Evolutionary conservation across 768 basidiomycete species (phyloP).

Genomic region (Rhizopogon roseolus): DNA sequence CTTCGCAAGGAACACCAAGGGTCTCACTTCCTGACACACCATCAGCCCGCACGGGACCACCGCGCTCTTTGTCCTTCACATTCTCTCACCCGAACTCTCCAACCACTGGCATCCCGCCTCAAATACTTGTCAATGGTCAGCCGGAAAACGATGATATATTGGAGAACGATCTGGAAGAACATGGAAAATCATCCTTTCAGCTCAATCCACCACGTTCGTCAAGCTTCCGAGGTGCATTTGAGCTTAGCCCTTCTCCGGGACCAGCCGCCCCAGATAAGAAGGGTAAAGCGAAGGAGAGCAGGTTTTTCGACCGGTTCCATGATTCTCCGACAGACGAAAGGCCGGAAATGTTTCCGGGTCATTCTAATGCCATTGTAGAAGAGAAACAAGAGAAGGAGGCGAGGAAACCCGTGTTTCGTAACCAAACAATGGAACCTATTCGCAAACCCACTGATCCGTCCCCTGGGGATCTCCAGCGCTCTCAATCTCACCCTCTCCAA

Average conservation of each 20-base stretch:
- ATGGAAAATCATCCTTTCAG: slow-evolving; percentile 26
- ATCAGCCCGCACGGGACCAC: slow-evolving; percentile 66
- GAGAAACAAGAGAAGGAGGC: slow-evolving; percentile 19
- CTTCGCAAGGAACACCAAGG: slow-evolving; percentile 1
- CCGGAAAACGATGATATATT: slow-evolving; percentile 22
- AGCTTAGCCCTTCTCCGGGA: slow-evolving; percentile 31
- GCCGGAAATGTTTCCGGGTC: slow-evolving; percentile 10
- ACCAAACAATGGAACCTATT: not conserved
- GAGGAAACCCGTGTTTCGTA: slow-evolving; percentile 16
- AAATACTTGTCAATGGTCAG: slow-evolving; percentile 19
- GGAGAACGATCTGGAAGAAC: slow-evolving; percentile 30
- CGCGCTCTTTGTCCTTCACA: slow-evolving; percentile 65
- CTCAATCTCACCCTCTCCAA: slow-evolving; percentile 25
- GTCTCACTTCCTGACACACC: slow-evolving; percentile 37
- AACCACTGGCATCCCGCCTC: slow-evolving; percentile 16
- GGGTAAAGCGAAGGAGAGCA: slow-evolving; percentile 48
- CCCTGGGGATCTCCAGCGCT: slow-evolving; percentile 11
- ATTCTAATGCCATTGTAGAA: slow-evolving; percentile 24
- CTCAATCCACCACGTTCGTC: slow-evolving; percentile 22
- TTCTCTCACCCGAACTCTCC: slow-evolving; percentile 47
- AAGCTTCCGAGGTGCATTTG: slow-evolving; percentile 62
- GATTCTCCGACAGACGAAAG: slow-evolving; percentile 49
- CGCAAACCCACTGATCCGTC: slow-evolving; percentile 4
- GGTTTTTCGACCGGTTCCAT: slow-evolving; percentile 46
- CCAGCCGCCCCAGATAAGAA: slow-evolving; percentile 44